phyloP scores from a whole-genome alignment of 1,139 yeast species.

The Candida sanyaensis region DNA sequence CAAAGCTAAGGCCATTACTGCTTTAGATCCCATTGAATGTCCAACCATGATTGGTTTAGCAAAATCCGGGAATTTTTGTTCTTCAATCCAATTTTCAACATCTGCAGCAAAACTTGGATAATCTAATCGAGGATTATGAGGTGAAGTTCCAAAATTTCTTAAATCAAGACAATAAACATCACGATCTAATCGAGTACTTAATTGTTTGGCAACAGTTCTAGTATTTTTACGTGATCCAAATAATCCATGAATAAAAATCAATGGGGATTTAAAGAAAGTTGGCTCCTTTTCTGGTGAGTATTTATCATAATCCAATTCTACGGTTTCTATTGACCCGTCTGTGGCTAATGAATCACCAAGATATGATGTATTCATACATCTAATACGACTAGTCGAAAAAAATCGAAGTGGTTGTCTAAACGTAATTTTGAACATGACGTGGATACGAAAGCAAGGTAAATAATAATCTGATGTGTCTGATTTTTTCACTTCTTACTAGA shows the following conservation, averaged over 20 bases:
- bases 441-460: too few species aligned
- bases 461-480: too few species aligned
- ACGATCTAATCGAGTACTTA: slow-evolving; percentile 43
- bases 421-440: not conserved
- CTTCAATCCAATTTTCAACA: slow-evolving; percentile 68
- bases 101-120: slow-evolving; percentile 85
- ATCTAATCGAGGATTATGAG: slow-evolving; percentile 68
- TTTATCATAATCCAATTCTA: slow-evolving; percentile 30
- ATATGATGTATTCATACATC: not conserved
- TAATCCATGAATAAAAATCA: slow-evolving; percentile 82
- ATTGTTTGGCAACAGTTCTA: slow-evolving; percentile 64
- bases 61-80: slow-evolving; percentile 32
- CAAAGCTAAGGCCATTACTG: slow-evolving; percentile 85
- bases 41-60: slow-evolving; percentile 71
- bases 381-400: not conserved
- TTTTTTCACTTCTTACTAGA: too few species aligned
- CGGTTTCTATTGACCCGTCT: slow-evolving; percentile 22
- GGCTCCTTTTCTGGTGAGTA: slow-evolving; percentile 25
- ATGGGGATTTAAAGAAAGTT: slow-evolving; percentile 42
- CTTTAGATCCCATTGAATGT: slow-evolving; percentile 97
- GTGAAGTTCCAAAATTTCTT: slow-evolving; percentile 92
- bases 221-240: slow-evolving; percentile 84
- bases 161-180: slow-evolving; percentile 74
- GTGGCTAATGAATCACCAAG: slow-evolving; percentile 4
- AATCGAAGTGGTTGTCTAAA: slow-evolving; percentile 1